phyloP scores from a whole-genome alignment of 108 stramenopile genomes.

The Fistulifera pelliculosa region DNA sequence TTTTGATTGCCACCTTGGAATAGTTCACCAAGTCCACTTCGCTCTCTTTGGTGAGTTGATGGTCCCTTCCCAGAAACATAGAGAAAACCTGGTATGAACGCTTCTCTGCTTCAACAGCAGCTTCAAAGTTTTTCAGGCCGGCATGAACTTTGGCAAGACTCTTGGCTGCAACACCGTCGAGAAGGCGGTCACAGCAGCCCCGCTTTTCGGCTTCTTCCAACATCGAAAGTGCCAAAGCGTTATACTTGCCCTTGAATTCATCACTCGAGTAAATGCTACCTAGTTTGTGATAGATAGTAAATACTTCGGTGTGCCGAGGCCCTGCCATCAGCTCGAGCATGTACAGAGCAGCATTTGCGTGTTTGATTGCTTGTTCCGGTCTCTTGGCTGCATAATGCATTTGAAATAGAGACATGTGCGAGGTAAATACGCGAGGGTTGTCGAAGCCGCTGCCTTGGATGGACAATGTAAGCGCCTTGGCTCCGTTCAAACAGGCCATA shows the following conservation, averaged over 20 bases:
- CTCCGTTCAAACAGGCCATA: constrained; percentile 51
- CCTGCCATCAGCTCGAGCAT: constrained; percentile 83
- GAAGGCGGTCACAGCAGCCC: constrained; percentile 47
- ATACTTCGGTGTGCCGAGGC: constrained; percentile 59
- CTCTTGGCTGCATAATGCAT: constrained; percentile 36
- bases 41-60: constrained; percentile 55
- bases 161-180: constrained; percentile 57
- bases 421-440: constrained; percentile 37
- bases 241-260: constrained; percentile 18
- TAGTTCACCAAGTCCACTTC: constrained; percentile 34
- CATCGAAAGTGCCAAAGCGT: constrained; percentile 36
- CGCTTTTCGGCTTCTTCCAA: constrained; percentile 41
- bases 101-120: constrained; percentile 56
- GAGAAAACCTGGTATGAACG: constrained; percentile 45
- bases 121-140: constrained; percentile 46
- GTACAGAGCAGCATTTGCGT: constrained; percentile 78
- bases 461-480: constrained; percentile 62
- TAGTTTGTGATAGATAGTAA: constrained; percentile 69
- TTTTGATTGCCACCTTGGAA: constrained; percentile 51
- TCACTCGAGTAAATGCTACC: constrained; percentile 70
- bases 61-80: constrained; percentile 48
- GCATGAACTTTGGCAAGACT: constrained; percentile 41
- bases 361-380: constrained; percentile 45
- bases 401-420: constrained; percentile 53
- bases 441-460: constrained; percentile 82